A percentile compares a stretch with the other conserved stretches of the same genome.
phyloP scores from a whole-genome alignment of 2,329 filamentous ascomycete genomes.

The Aureobasidium sp. region DNA sequence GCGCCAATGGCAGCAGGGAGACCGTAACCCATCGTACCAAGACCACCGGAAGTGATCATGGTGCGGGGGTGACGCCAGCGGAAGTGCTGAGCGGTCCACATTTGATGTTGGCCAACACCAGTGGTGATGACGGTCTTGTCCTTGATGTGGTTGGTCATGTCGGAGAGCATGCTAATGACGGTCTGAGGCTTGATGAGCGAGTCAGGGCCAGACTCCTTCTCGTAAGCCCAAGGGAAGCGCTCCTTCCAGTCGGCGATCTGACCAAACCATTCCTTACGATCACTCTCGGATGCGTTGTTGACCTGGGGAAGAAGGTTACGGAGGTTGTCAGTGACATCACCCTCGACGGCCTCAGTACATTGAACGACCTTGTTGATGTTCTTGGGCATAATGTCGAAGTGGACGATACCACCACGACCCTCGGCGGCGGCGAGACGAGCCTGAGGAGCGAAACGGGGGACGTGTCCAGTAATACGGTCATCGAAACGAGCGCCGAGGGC shows the following conservation, averaged over 20 bases:
- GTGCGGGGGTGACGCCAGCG: slow-evolving; percentile 85
- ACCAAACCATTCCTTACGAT: slow-evolving; percentile 77
- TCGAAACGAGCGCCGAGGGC: slow-evolving; percentile 92
- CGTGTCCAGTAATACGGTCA: slow-evolving; percentile 79
- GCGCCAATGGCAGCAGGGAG: slow-evolving; percentile 91
- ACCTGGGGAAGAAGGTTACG: slow-evolving; percentile 66
- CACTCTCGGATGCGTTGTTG: slow-evolving; percentile 51
- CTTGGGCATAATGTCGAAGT: slow-evolving; percentile 99
- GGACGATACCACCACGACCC: slow-evolving; percentile 85
- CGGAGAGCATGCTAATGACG: slow-evolving; percentile 82
- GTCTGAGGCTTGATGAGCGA: slow-evolving; percentile 91
- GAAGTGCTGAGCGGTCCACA: slow-evolving; percentile 98
- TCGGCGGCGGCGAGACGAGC: slow-evolving; percentile 80
- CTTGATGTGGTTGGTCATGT: slow-evolving; percentile 73
- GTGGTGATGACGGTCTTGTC: slow-evolving; percentile 82
- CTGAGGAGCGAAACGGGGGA: slow-evolving; percentile 80
- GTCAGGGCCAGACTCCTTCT: slow-evolving; percentile 60
- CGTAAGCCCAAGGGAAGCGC: slow-evolving; percentile 83
- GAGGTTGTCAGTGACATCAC: slow-evolving; percentile 79
- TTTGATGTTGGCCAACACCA: slow-evolving; percentile 95
- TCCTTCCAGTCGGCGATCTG: slow-evolving; percentile 88
- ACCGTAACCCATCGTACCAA: slow-evolving; percentile 94
- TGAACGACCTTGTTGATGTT: slow-evolving; percentile 99
- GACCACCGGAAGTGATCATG: slow-evolving; percentile 93
- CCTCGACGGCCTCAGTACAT: slow-evolving; percentile 90